Conservation (phyloP, 371 early-diverging fungal genomes). For the Rhizopus arrhizus region DNA sequence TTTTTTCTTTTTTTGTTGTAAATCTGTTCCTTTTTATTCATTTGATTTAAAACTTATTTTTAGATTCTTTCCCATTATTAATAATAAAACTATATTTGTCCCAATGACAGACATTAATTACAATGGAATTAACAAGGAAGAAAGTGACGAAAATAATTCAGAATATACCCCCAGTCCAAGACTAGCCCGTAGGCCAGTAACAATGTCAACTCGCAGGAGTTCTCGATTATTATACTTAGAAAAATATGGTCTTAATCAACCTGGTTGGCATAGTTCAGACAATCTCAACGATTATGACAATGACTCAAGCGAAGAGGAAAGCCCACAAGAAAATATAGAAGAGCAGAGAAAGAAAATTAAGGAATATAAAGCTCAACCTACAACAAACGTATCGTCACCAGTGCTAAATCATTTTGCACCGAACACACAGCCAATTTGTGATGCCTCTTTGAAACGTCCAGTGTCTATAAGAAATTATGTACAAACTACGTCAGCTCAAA, state of each 20-base stretch:
- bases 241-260: constrained; percentile 35
- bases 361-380: constrained; percentile 17
- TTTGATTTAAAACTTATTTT: constrained; percentile 1
- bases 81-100: background rate
- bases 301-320: constrained; percentile 1
- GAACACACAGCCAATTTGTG: constrained; percentile 9
- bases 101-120: background rate
- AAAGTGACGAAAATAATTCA: background rate
- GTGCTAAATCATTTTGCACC: constrained; percentile 6
- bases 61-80: background rate
- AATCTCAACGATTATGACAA: background rate
- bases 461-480: constrained; percentile 35
- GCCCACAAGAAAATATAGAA: background rate
- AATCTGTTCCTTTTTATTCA: background rate
- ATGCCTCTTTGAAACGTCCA: constrained; percentile 29
- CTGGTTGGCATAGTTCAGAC: constrained; percentile 27
- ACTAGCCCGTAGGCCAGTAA: constrained; percentile 8
- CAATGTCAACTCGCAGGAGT: constrained; percentile 26
- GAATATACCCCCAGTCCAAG: constrained; percentile 18
- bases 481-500: constrained; percentile 25
- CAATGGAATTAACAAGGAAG: background rate
- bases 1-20: background rate
- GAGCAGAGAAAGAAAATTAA: constrained; percentile 1
- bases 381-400: background rate
- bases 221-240: constrained; percentile 35